Evolutionary conservation across 352 stramenopile genomes (phyloP).

Genomic region (Peronospora destructor): DNA sequence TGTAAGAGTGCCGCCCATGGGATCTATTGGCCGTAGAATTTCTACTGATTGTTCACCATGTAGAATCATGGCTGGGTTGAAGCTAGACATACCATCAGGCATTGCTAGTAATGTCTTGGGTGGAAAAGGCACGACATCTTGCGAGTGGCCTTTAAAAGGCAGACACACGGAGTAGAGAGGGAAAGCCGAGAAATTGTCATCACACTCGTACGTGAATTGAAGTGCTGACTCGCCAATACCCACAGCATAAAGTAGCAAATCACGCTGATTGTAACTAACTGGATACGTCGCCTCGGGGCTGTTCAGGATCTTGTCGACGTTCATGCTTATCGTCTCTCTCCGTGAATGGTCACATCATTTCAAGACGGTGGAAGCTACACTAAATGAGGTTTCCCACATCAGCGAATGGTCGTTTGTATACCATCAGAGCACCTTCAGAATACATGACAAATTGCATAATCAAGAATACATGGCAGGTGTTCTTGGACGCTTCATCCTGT

Average conservation of each 20-base stretch:
- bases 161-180: slow-evolving; percentile 85
- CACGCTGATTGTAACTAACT: slow-evolving; percentile 82
- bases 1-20: slow-evolving; percentile 42
- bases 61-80: slow-evolving; percentile 81
- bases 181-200: slow-evolving; percentile 83
- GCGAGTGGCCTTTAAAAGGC: slow-evolving; percentile 80
- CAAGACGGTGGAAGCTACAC: background rate
- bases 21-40: slow-evolving; percentile 63
- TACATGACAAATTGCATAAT: background rate
- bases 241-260: slow-evolving; percentile 84
- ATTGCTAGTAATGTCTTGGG: slow-evolving; percentile 49
- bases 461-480: slow-evolving; percentile 21
- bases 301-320: slow-evolving; percentile 60
- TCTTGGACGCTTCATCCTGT: slow-evolving; percentile 33
- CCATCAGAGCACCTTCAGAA: background rate
- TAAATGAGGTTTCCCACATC: too few species aligned
- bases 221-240: slow-evolving; percentile 83
- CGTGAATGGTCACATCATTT: background rate
- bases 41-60: slow-evolving; percentile 84
- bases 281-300: slow-evolving; percentile 43
- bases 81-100: slow-evolving; percentile 57
- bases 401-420: too few species aligned
- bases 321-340: slow-evolving; percentile 35
- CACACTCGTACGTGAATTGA: slow-evolving; percentile 86
- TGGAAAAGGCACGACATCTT: slow-evolving; percentile 86